Evolutionary conservation across 148 eudicot genomes (phyloP), one percentile per base, ranked within the genome.

Genomic region (Cornus suecica): DNA sequence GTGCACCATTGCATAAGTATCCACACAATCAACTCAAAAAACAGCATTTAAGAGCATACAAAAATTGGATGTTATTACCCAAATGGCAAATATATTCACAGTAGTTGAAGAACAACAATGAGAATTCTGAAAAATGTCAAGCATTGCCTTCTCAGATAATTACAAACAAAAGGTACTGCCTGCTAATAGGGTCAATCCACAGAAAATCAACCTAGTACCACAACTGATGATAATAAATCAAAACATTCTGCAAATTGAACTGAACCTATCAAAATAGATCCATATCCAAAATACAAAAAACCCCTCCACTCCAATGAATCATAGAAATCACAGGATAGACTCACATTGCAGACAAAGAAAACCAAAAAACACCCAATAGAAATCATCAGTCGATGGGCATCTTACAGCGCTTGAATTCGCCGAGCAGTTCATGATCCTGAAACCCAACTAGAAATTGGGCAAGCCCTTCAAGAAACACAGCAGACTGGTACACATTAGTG

Each of bases 361-460:
- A 58, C n/a, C 8, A 58, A 20, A 30, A 32, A n/a, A n/a, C n/a
- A 0, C 25, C 80, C 76, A 37, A 25, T 72, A n/a, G 27, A 73
- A 66, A 74, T 65, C 74, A 77, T 77, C 76, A 82, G 79, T 83
- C 81, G 76, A 84, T 62, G 27, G 84, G 56, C 67, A 81, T 20
- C 0, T 80, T 81, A 26, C 86, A 83, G 23, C 76, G 73, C 24
- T 82, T 81, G 56, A 88, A 87, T 32, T 86, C 85, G 30, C 70
- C 54, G 16, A 92, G 68, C 80, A 94, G 72, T 62, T 82, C 79
- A 18, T 76, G 54, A 83, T 92, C 88, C 77, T 77, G 34, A 78
- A 92, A 88, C 77, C 98, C 98, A 76, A 89, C 95, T 81, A 90
- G 81, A 72, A 94, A 94, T 52, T 88, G 80, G 52, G 91, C 91